Evolutionary conservation across 2,329 filamentous ascomycete genomes (phyloP).

Genomic region (Aspergillus terreus): DNA sequence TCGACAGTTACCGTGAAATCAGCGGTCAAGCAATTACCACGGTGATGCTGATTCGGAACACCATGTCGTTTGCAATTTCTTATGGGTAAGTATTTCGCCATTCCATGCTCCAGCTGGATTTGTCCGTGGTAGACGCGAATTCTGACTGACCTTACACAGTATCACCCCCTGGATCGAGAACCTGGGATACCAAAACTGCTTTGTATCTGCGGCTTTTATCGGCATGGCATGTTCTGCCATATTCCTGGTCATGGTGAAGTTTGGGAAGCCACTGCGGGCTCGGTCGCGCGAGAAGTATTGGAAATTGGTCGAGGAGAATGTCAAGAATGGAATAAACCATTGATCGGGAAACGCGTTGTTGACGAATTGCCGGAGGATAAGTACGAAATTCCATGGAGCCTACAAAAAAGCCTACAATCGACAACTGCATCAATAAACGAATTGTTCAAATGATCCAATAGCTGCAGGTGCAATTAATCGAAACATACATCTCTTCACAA

Average conservation of each 20-base stretch:
- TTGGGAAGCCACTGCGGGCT: constrained; percentile 33
- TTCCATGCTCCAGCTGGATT: too few species aligned
- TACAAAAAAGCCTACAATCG: too few species aligned
- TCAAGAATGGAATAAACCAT: too few species aligned
- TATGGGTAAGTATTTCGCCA: constrained; percentile 24
- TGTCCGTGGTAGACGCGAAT: too few species aligned
- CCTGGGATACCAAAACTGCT: constrained; percentile 45
- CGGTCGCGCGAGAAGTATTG: constrained; percentile 36
- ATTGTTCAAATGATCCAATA: too few species aligned
- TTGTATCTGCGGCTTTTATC: constrained; percentile 39
- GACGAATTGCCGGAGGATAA: too few species aligned
- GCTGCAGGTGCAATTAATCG: too few species aligned
- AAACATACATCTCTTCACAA: too few species aligned
- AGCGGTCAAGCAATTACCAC: constrained; percentile 39
- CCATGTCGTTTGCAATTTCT: constrained; percentile 46
- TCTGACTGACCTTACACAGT: too few species aligned
- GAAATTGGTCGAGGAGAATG: constrained; percentile 3
- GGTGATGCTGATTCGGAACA: constrained; percentile 47
- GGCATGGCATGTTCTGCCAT: constrained; percentile 34
- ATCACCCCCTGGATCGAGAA: constrained; percentile 47
- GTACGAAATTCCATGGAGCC: too few species aligned
- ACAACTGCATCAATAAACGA: too few species aligned
- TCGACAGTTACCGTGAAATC: constrained; percentile 40
- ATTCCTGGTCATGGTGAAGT: constrained; percentile 41
- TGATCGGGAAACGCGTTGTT: too few species aligned